Percentiles rank a stretch among this genome's conserved stretches.
Evolutionary conservation across 2,329 filamentous ascomycete species (phyloP).

Genomic region (Lachnellula arida): DNA sequence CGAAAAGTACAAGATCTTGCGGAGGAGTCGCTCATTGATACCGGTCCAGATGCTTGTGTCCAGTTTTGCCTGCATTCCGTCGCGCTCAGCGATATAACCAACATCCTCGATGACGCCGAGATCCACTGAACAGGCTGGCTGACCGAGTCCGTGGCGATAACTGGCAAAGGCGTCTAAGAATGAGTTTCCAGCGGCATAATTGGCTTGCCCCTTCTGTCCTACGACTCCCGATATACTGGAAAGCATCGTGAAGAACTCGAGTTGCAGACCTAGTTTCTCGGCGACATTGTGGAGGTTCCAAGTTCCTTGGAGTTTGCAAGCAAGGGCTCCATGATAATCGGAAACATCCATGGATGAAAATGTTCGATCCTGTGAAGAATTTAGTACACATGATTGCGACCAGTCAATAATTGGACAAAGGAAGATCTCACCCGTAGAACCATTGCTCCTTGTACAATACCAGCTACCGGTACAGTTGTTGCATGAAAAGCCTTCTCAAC

Average conservation of each 20-base stretch:
- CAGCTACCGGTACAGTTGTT: constrained; percentile 12
- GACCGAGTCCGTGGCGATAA: constrained; percentile 36
- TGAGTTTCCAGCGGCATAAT: constrained; percentile 48
- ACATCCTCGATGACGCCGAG: constrained; percentile 45
- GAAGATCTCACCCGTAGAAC: constrained; percentile 21
- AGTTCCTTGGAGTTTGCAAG: constrained; percentile 16
- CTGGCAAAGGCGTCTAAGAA: constrained; percentile 41
- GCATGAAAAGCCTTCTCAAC: constrained; percentile 7
- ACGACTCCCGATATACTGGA: constrained; percentile 34
- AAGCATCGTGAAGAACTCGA: constrained; percentile 39
- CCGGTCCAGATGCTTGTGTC: constrained; percentile 19
- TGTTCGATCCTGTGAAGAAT: constrained; percentile 4
- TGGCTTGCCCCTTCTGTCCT: constrained; percentile 36
- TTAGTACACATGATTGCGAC: not conserved
- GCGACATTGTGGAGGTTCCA: constrained; percentile 19
- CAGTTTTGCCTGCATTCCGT: constrained; percentile 9
- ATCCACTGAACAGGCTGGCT: constrained; percentile 45
- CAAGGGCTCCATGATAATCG: constrained; percentile 9
- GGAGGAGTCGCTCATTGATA: constrained; percentile 30
- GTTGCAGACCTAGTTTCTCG: constrained; percentile 20
- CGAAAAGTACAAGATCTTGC: constrained; percentile 27
- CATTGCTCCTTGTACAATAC: constrained; percentile 33
- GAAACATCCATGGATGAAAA: constrained; percentile 12
- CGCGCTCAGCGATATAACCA: constrained; percentile 25
- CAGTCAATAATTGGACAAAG: not conserved